Base-by-base conservation (phyloP, 495 filamentous ascomycete species). In the Aspergillus baeticus region DNA sequence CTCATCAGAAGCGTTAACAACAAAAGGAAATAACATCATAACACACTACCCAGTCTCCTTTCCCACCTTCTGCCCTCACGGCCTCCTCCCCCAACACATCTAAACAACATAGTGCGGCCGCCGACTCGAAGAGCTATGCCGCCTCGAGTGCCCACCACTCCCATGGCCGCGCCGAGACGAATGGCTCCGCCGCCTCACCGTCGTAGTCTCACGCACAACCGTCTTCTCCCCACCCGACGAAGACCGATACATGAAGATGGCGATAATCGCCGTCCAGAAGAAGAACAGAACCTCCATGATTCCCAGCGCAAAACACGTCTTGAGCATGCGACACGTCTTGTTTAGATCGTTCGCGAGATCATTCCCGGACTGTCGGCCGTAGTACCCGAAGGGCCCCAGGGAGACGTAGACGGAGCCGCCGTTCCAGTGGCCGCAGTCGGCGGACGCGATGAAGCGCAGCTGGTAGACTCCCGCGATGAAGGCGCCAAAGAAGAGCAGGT, bases 241-340 rank as follows among this genome's bases (percentile, higher is more conserved):
- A 7, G 69, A 51, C 31, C 64, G 72, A 52, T 88, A 80, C 48
- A 88, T 69, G 43, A 75, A 77, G 37, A 84, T 74, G 4, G 88
- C 85, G 17, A 88, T 60, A 10, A 87, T 64, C 23, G 75, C 76
- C 1, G 91, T 93, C 64, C 90, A 73, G 64, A 87, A 83, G 70
- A 96, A 96, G 71, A 93, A 90, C 29, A 95, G 72, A 49, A 74
- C 74, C 63, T 94, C 90, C 84, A 96, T 93, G 63, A 96, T 96
- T 1, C 83, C 92, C 55, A 96, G 81, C 2, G 90, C 92, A 59
- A 89, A 96, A 58, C 75, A 79, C 1, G 92, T 85, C 82, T 96
- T 96, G 51, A 93, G 81, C 90, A 96, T 93, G 15, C 83, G 81
- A 70, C 92, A 96, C 3, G 79, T 80, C 80, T 93, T 93, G 65